Evolutionary conservation across 305 asterid genomes (phyloP).

Genomic region (Rubia peregrina): DNA sequence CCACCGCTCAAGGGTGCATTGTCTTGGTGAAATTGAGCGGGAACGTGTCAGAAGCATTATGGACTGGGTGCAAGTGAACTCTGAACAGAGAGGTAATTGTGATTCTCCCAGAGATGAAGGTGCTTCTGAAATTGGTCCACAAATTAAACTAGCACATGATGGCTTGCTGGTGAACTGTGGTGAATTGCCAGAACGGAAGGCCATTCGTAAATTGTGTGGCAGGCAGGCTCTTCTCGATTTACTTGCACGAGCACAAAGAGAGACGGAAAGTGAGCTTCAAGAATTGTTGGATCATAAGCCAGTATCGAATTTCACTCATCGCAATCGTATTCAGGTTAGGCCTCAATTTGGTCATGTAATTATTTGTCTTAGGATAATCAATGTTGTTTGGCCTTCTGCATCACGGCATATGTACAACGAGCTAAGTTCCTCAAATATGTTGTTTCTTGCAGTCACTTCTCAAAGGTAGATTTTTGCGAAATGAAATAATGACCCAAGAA

Average conservation of each 20-base stretch:
- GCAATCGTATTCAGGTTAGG: constrained; percentile 54
- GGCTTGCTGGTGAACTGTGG: constrained; percentile 31
- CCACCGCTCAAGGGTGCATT: constrained; percentile 39
- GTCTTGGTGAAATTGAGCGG: constrained; percentile 48
- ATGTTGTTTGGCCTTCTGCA: not conserved
- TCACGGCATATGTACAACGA: not conserved
- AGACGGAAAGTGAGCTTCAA: constrained; percentile 61
- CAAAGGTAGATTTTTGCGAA: constrained; percentile 66
- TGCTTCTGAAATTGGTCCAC: constrained; percentile 43
- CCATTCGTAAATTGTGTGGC: constrained; percentile 65
- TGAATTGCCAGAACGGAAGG: constrained; percentile 43
- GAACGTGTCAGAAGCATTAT: constrained; percentile 48
- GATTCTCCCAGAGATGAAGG: constrained; percentile 40
- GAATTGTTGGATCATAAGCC: constrained; percentile 48
- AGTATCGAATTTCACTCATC: constrained; percentile 72
- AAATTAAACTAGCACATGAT: constrained; percentile 51
- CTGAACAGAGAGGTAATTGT: constrained; percentile 39
- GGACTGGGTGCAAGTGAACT: constrained; percentile 45
- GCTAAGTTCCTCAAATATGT: constrained; percentile 1
- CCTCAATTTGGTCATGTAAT: constrained; percentile 1
- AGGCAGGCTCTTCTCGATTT: constrained; percentile 91
- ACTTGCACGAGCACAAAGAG: constrained; percentile 57
- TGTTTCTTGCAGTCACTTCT: constrained; percentile 51
- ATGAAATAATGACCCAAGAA: constrained; percentile 38
- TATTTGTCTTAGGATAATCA: not conserved